Percentiles rank a stretch among this genome's conserved stretches.
Conservation (phyloP, 2,329 filamentous ascomycete genomes). For the Aureobasidium sp. region DNA sequence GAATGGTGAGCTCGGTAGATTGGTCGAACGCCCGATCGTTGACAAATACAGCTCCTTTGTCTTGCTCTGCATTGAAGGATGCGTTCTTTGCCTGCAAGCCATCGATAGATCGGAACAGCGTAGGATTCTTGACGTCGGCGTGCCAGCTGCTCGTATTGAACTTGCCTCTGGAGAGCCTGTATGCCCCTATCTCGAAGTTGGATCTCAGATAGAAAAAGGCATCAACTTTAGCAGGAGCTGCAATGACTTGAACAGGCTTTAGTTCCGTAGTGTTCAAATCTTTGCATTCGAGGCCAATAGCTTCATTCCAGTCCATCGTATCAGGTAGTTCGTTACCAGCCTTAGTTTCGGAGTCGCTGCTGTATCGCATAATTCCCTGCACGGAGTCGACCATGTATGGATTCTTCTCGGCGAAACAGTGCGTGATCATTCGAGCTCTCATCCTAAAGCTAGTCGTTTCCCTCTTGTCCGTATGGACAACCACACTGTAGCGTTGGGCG, state of each 20-base stretch:
- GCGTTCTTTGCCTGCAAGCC: slow-evolving; percentile 29
- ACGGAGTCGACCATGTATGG: slow-evolving; percentile 39
- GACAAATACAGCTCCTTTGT: slow-evolving; percentile 19
- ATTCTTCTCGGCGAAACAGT: slow-evolving; percentile 49
- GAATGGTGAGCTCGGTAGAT: slow-evolving; percentile 25
- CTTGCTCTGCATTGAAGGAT: slow-evolving; percentile 17
- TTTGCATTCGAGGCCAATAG: slow-evolving; percentile 40
- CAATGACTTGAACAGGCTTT: slow-evolving; percentile 33
- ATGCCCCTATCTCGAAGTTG: slow-evolving; percentile 52
- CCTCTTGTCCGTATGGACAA: slow-evolving; percentile 45
- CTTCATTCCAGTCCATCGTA: slow-evolving; percentile 43
- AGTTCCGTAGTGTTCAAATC: slow-evolving; percentile 43
- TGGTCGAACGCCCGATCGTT: slow-evolving; percentile 24
- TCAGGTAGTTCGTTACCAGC: slow-evolving; percentile 19
- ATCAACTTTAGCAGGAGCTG: slow-evolving; percentile 40
- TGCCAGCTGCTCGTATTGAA: slow-evolving; percentile 50
- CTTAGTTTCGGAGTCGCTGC: slow-evolving; percentile 3
- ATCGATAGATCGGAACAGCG: slow-evolving; percentile 42
- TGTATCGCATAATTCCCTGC: slow-evolving; percentile 42
- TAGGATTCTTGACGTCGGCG: slow-evolving; percentile 39
- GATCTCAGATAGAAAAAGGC: slow-evolving; percentile 46
- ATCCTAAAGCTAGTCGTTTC: slow-evolving; percentile 30
- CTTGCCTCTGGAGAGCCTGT: slow-evolving; percentile 49
- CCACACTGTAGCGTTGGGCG: slow-evolving; percentile 60
- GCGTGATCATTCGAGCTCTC: slow-evolving; percentile 51